Percentiles rank a stretch among this genome's conserved stretches.
These are phyloP conservation scores for Nymphaea colorata DNA, from an alignment of 164 flowering plant species.

Conservation along the genomic window DNA sequence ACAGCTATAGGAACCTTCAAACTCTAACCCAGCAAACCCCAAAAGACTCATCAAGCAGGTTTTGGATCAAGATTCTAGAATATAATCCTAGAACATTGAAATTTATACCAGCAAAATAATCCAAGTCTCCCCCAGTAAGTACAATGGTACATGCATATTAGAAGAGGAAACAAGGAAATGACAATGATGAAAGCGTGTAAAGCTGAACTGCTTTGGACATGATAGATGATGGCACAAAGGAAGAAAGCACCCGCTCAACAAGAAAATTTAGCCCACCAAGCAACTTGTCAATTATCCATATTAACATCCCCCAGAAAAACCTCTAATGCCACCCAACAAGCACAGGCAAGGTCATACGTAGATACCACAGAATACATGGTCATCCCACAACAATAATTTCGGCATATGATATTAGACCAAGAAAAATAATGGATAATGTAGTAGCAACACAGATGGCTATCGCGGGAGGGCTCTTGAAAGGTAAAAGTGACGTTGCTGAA, in stretches of 20 bases:
- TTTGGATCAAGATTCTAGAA: background rate
- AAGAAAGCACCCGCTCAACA: background rate
- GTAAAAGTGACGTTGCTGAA: no score
- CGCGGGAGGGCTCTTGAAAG: no score
- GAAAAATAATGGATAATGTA: no score
- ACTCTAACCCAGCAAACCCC: background rate
- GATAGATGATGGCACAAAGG: background rate
- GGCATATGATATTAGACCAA: no score
- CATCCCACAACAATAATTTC: no score
- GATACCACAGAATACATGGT: no score
- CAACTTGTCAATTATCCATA: no score
- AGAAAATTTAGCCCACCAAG: background rate
- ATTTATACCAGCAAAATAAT: background rate
- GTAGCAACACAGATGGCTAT: no score
- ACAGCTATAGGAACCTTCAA: background rate
- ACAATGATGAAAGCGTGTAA: background rate
- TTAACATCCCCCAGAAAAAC: no score
- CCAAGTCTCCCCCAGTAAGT: background rate
- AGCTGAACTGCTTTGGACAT: background rate
- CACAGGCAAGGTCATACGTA: no score
- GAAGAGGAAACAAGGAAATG: background rate
- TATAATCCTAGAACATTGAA: background rate
- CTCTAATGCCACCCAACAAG: no score
- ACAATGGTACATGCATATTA: background rate
- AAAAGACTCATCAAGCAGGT: background rate